These are phyloP conservation scores for Aspergillus cavernicola DNA, from an alignment of 495 filamentous ascomycete genomes.

Conservation along the genomic window DNA sequence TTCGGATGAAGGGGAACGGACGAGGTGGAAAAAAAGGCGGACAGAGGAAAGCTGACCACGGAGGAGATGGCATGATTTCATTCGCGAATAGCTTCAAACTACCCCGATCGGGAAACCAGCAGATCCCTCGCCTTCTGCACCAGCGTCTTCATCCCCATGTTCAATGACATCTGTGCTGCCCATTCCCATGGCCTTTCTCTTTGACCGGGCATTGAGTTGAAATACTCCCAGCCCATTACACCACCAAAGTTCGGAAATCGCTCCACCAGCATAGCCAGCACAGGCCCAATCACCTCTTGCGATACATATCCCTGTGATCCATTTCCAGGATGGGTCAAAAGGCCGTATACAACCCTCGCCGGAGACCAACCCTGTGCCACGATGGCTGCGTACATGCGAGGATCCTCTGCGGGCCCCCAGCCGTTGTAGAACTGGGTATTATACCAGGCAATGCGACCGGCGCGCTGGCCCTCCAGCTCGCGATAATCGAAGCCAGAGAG, in stretches of 20 bases:
- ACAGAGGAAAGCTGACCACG: neutral
- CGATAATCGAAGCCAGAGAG: slow-evolving; percentile 75
- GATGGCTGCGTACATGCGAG: slow-evolving; percentile 60
- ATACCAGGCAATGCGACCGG: slow-evolving; percentile 69
- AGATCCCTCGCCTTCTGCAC: slow-evolving; percentile 28
- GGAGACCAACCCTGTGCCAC: slow-evolving; percentile 61
- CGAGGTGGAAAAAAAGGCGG: neutral
- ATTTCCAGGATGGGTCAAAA: slow-evolving; percentile 67
- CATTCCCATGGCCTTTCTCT: slow-evolving; percentile 63
- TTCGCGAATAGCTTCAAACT: slow-evolving; percentile 15
- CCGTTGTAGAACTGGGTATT: slow-evolving; percentile 85
- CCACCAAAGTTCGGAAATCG: slow-evolving; percentile 67
- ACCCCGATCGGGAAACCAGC: slow-evolving; percentile 19
- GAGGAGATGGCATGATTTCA: slow-evolving; percentile 10
- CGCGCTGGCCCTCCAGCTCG: slow-evolving; percentile 59
- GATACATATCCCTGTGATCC: slow-evolving; percentile 58
- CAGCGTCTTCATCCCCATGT: slow-evolving; percentile 45
- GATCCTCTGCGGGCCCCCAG: slow-evolving; percentile 62
- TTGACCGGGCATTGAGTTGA: slow-evolving; percentile 62
- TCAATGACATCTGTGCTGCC: slow-evolving; percentile 56
- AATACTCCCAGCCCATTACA: slow-evolving; percentile 87
- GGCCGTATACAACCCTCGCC: slow-evolving; percentile 64
- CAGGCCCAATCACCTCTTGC: slow-evolving; percentile 40
- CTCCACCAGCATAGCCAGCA: slow-evolving; percentile 43
- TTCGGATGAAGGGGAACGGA: neutral